A percentile compares a stretch with the other conserved stretches of the same genome.
These are phyloP conservation scores for Leptomonas pyrrhocoris DNA, from an alignment of 208 protist genomes.

Conservation along the genomic window DNA sequence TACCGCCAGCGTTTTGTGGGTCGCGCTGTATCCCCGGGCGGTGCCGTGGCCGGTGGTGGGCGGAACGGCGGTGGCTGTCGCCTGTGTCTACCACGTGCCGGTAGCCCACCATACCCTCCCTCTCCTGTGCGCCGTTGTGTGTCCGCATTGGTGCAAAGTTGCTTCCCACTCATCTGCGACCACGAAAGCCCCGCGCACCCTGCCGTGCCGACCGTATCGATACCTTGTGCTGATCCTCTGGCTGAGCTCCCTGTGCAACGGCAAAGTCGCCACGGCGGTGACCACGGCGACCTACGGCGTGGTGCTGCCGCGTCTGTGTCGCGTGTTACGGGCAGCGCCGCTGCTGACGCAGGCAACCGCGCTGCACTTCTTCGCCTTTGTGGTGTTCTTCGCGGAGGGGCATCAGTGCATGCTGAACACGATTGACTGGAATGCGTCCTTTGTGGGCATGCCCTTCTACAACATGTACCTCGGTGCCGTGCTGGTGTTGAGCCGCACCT, in stretches of 20 bases:
- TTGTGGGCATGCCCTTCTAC: constrained; percentile 65
- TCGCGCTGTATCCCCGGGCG: constrained; percentile 12
- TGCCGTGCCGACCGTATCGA: constrained; percentile 8
- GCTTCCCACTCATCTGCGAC: background rate
- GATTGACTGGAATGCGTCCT: constrained; percentile 81
- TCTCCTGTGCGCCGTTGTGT: constrained; percentile 26
- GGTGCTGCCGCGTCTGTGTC: constrained; percentile 33
- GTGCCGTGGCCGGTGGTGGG: constrained; percentile 7
- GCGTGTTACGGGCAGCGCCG: constrained; percentile 7
- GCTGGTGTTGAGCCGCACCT: constrained; percentile 68
- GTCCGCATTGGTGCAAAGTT: background rate
- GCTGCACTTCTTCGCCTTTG: constrained; percentile 51
- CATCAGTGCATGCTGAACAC: constrained; percentile 78
- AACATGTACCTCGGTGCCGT: constrained; percentile 53
- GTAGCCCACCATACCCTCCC: constrained; percentile 58
- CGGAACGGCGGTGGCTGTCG: constrained; percentile 18
- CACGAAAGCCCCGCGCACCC: background rate
- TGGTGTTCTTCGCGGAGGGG: constrained; percentile 68
- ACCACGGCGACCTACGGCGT: constrained; percentile 53
- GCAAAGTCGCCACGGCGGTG: constrained; percentile 35
- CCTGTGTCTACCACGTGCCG: constrained; percentile 37
- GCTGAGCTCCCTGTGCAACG: constrained; percentile 61
- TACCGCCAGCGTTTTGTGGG: constrained; percentile 21
- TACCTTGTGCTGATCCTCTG: constrained; percentile 62
- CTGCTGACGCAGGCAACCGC: constrained; percentile 38